Conservation (phyloP, 208 protist species). For the Acanthamoeba healyi region DNA sequence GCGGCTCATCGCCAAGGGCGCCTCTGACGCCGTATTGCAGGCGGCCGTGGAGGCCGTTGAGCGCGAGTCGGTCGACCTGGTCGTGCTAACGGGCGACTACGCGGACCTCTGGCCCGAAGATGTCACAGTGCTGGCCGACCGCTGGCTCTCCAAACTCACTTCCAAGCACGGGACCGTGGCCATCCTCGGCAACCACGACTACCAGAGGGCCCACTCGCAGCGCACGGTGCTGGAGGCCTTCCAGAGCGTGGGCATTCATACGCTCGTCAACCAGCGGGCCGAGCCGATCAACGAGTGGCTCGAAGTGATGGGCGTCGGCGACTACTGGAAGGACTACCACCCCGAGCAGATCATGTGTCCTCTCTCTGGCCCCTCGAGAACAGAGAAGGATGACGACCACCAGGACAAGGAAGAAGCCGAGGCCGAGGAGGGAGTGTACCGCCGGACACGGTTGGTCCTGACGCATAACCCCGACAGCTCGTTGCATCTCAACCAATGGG, state of each 20-base stretch:
- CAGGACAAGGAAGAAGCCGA: not conserved
- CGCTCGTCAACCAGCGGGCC: not conserved
- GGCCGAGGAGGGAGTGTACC: not conserved
- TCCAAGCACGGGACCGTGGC: conserved; percentile 54
- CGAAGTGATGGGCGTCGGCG: conserved; percentile 63
- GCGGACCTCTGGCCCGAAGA: conserved; percentile 55
- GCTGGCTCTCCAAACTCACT: conserved; percentile 13
- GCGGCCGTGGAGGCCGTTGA: not conserved
- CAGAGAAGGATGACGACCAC: not conserved
- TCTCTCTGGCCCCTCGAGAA: conserved; percentile 47
- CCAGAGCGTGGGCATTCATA: not conserved
- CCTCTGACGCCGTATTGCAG: conserved; percentile 22
- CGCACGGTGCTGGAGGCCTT: conserved; percentile 51
- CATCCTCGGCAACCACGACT: conserved; percentile 75
- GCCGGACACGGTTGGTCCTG: not conserved
- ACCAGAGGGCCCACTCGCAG: conserved; percentile 46
- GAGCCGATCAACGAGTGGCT: conserved; percentile 73
- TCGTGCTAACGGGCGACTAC: conserved; percentile 74
- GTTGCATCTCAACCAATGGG: not conserved
- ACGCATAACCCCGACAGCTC: conserved; percentile 52
- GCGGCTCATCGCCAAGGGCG: not conserved
- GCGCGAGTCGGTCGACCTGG: conserved; percentile 44
- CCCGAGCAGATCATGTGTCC: conserved; percentile 46
- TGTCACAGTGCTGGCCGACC: not conserved
- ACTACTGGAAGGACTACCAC: conserved; percentile 55